These are phyloP conservation scores for Ophiostoma triangulosporum DNA, from an alignment of 2,329 filamentous ascomycete genomes.

Conservation along the genomic window DNA sequence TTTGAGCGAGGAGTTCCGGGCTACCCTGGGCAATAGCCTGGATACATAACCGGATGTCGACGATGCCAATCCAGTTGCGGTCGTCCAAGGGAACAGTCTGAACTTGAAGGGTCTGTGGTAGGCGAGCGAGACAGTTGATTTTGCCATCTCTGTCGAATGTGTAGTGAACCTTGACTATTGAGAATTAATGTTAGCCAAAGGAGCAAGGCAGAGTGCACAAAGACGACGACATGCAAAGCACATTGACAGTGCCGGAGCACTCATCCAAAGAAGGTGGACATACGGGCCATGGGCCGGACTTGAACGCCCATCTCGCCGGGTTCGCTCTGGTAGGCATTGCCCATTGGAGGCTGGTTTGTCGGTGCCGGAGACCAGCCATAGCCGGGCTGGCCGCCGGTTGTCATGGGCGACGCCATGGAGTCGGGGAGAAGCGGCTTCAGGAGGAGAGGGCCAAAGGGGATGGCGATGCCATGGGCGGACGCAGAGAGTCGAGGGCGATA, in stretches of 20 bases:
- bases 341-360: conserved; percentile 2
- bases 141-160: conserved; percentile 85
- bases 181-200: conserved; percentile 1
- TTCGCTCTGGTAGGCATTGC: conserved; percentile 7
- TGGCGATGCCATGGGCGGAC: background rate
- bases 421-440: background rate
- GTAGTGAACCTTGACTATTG: conserved; percentile 84
- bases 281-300: conserved; percentile 22
- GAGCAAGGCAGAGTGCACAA: background rate
- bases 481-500: background rate
- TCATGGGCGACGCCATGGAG: conserved; percentile 14
- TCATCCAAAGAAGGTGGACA: conserved; percentile 12
- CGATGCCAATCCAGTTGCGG: conserved; percentile 65
- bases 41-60: conserved; percentile 77
- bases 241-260: background rate
- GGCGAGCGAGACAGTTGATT: conserved; percentile 77
- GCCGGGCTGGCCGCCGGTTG: conserved; percentile 8
- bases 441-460: background rate
- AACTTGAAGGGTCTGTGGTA: conserved; percentile 65
- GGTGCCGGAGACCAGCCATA: conserved; percentile 6
- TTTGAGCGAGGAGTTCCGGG: conserved; percentile 67
- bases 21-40: conserved; percentile 67
- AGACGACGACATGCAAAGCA: background rate
- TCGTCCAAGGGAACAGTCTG: conserved; percentile 75
- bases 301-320: conserved; percentile 20